Evolutionary conservation across 176 grass and related monocot genomes (phyloP).

Genomic region (Melocanna baccifera): DNA sequence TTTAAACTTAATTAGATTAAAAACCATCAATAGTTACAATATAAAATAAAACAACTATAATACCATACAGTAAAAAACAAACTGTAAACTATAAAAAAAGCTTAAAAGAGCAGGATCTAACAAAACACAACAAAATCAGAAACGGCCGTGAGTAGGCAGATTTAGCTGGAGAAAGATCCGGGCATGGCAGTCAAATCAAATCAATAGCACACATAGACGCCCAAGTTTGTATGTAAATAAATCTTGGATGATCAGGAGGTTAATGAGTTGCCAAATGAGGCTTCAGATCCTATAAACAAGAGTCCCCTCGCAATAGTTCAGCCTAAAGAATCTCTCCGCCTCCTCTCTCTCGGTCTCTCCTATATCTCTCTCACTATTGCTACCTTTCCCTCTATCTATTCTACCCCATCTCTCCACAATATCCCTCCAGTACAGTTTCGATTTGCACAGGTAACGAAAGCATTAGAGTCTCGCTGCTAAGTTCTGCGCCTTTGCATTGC

Average conservation of each 20-base stretch:
- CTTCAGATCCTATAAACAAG: neutral
- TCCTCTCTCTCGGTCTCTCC: neutral
- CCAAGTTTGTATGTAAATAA: neutral
- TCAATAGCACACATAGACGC: neutral
- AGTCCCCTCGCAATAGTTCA: neutral
- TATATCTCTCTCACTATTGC: neutral
- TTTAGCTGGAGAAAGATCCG: neutral
- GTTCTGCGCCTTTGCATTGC: neutral
- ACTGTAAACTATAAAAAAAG: too few species aligned
- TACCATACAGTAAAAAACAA: too few species aligned
- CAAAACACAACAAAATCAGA: neutral
- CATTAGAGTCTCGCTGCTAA: too few species aligned
- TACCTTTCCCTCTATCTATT: neutral
- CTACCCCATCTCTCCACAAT: neutral
- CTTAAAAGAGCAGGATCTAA: too few species aligned
- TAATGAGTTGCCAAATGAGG: neutral
- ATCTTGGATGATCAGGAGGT: neutral
- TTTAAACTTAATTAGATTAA: too few species aligned
- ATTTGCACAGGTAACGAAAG: neutral
- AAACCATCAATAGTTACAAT: too few species aligned
- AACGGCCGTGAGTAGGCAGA: neutral
- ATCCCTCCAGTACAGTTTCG: neutral
- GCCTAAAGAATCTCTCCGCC: neutral
- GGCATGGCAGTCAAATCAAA: neutral
- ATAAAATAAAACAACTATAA: too few species aligned